Evolutionary conservation across 2,329 filamentous ascomycete genomes (phyloP).

Genomic region (Chaetomium olivaceum): DNA sequence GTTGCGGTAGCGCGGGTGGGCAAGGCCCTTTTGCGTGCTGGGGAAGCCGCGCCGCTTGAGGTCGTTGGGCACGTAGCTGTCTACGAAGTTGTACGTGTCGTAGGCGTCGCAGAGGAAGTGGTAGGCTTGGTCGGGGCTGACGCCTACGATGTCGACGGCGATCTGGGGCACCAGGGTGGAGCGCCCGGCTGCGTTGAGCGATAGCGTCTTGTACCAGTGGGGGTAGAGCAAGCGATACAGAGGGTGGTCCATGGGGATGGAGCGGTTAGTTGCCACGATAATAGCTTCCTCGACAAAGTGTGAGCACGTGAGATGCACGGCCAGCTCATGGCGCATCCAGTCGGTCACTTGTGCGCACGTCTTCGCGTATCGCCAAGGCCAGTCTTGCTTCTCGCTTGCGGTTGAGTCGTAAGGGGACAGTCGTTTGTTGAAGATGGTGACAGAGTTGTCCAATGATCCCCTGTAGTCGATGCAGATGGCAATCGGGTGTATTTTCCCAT

Average conservation of each 20-base stretch:
- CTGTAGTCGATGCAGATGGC: conserved; percentile 52
- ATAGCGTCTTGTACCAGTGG: conserved; percentile 53
- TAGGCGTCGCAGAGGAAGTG: conserved; percentile 44
- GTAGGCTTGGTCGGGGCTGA: conserved; percentile 42
- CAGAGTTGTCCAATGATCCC: conserved; percentile 44
- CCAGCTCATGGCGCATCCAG: conserved; percentile 51
- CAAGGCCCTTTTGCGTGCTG: conserved; percentile 36
- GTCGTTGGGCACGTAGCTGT: conserved; percentile 49
- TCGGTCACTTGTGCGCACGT: conserved; percentile 50
- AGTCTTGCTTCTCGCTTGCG: conserved; percentile 45
- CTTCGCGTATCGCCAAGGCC: conserved; percentile 56
- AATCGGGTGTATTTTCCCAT: conserved; percentile 50
- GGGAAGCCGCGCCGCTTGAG: conserved; percentile 47
- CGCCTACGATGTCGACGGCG: conserved; percentile 45
- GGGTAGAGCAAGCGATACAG: conserved; percentile 47
- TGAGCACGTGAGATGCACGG: conserved; percentile 47
- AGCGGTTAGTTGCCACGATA: conserved; percentile 49
- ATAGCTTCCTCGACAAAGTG: conserved; percentile 52
- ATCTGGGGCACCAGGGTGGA: conserved; percentile 47
- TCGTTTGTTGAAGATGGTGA: conserved; percentile 52
- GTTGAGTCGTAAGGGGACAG: conserved; percentile 37
- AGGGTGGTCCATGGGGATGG: conserved; percentile 44
- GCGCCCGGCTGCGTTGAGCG: conserved; percentile 50
- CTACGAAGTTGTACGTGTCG: conserved; percentile 47
- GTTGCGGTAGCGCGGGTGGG: conserved; percentile 46